Evolutionary conservation across 306 rosid species (phyloP), one percentile per base, ranked within the genome.

Genomic region (Aeschynomene evenia): DNA sequence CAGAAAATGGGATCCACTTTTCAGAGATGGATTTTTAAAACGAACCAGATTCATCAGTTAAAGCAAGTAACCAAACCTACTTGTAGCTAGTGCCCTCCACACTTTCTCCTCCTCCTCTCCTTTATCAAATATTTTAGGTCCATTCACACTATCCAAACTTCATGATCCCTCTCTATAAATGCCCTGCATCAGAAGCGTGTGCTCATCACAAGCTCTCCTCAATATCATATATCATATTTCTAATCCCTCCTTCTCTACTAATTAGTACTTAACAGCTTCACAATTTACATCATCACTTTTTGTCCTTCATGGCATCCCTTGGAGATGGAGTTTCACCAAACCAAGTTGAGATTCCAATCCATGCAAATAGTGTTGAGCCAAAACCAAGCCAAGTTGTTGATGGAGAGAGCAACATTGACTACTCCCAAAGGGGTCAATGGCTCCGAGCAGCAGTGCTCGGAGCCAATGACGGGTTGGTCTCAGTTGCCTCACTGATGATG

Each of bases 361-460:
- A 59, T 39, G 29, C 42, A 23, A 77, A 48, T 46, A 66, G 11
- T 7, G 21, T 40, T 5, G 81, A 75, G 15, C 79, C 34, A 60
- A 78, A 78, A 20, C 56, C 74, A 54, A 55, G 23, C 26, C 80
- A 66, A 40, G 48, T 0, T 14, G 66, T 40, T n/a, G 76, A 63
- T n/a, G 76, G 64, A 19, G 78, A 79, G 54, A 60, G 56, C 20
- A 22, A 34, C 10, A 49, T 58, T 20, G 82, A 86, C 65, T 86
- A 82, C 81, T 70, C 81, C 9, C 82, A 80, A 69, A 80, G 91
- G 70, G 88, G 81, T 15, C 91, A 84, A 18, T 86, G 91, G 96
- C 87, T 89, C 40, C 68, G 96, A 0, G 96, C 96, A 0, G 91
- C 96, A 0, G 78, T 86, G 62, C 65, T 89, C 42, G 96, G 96